Percentiles rank a stretch among this genome's conserved stretches.
phyloP scores from a whole-genome alignment of 768 basidiomycete genomes.

The Rhizopogon rudus region DNA sequence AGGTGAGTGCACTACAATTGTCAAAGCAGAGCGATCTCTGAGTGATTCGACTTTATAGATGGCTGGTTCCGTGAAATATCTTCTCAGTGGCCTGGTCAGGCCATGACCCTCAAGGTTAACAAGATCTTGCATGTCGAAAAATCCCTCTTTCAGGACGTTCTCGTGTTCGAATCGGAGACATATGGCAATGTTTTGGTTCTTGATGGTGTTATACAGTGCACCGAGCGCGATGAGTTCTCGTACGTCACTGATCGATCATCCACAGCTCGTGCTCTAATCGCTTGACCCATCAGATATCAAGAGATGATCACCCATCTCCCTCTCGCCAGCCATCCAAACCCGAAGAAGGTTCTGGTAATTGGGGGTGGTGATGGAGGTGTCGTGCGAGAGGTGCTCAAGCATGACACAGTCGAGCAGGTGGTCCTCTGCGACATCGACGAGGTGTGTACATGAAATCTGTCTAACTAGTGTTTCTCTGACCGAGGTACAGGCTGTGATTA shows the following conservation, averaged over 20 bases:
- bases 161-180: constrained; percentile 94
- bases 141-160: constrained; percentile 93
- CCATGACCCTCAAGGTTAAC: constrained; percentile 95
- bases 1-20: constrained; percentile 30
- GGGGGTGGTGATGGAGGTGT: constrained; percentile 99
- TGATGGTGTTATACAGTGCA: constrained; percentile 94
- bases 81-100: constrained; percentile 95
- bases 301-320: constrained; percentile 99
- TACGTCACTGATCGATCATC: constrained; percentile 33
- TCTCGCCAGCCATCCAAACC: constrained; percentile 94
- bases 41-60: constrained; percentile 38
- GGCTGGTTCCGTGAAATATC: constrained; percentile 97
- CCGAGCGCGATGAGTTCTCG: constrained; percentile 99
- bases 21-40: constrained; percentile 2
- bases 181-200: constrained; percentile 97
- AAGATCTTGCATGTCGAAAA: constrained; percentile 93
- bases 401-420: constrained; percentile 84
- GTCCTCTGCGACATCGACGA: constrained; percentile 98
- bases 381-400: constrained; percentile 95
- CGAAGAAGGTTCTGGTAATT: constrained; percentile 92
- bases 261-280: not conserved
- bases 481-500: constrained; percentile 71
- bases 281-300: constrained; percentile 63
- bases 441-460: constrained; percentile 32
- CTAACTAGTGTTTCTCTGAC: not conserved